These are phyloP conservation scores for Gossypium turneri DNA, from an alignment of 345 rosid species.

Conservation along the genomic window DNA sequence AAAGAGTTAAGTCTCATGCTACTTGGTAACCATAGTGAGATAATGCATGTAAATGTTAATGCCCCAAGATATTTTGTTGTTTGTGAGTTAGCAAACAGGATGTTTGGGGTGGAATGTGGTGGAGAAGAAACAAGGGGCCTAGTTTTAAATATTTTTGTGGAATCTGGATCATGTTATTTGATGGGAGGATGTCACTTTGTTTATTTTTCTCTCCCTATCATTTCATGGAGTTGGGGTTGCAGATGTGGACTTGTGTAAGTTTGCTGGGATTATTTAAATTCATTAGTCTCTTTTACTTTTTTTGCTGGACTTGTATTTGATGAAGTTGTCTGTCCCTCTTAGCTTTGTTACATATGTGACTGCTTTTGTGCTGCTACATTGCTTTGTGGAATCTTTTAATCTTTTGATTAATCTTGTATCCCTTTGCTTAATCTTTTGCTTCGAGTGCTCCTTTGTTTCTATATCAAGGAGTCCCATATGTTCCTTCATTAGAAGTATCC, in stretches of 20 bases:
- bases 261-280: background rate
- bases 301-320: background rate
- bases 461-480: background rate
- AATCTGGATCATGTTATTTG: background rate
- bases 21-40: background rate
- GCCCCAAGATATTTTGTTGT: background rate
- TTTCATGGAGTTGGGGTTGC: background rate
- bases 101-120: background rate
- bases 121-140: background rate
- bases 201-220: background rate
- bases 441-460: background rate
- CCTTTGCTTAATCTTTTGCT: conserved; percentile 1
- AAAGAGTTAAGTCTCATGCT: background rate
- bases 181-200: background rate
- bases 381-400: conserved; percentile 1
- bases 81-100: background rate
- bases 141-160: background rate
- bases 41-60: background rate
- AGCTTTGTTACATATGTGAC: background rate
- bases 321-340: no score
- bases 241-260: background rate
- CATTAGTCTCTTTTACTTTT: background rate
- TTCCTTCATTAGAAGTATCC: background rate
- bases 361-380: background rate
- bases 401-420: background rate